Evolutionary conservation across 1,284 basidiomycete genomes (phyloP).

Genomic region (Cutaneotrichosporon sp.): DNA sequence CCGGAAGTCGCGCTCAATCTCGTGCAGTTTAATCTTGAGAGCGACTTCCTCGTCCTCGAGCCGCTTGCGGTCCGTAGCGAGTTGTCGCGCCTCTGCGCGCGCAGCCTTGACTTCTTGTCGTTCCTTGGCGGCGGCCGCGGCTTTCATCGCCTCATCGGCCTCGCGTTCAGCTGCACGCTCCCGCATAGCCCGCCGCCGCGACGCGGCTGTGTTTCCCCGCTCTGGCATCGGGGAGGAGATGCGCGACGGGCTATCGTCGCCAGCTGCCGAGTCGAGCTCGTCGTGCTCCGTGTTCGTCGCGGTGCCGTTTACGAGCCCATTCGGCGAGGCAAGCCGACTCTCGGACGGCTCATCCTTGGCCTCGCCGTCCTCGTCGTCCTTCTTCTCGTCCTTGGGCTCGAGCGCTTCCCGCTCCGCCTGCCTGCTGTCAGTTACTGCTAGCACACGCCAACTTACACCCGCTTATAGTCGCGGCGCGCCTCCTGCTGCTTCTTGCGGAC

Average conservation of each 20-base stretch:
- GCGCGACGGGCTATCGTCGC: constrained; percentile 20
- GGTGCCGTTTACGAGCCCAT: constrained; percentile 31
- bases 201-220: constrained; percentile 22
- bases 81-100: constrained; percentile 38
- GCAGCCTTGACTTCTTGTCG: constrained; percentile 38
- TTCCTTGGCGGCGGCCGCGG: constrained; percentile 58
- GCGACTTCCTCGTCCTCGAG: constrained; percentile 84
- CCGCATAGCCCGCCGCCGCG: constrained; percentile 46
- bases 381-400: constrained; percentile 47
- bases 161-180: constrained; percentile 49
- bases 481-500: constrained; percentile 94
- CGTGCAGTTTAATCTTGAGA: constrained; percentile 72
- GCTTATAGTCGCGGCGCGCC: constrained; percentile 80
- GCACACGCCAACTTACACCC: constrained; percentile 62
- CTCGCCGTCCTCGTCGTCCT: constrained; percentile 62
- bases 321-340: constrained; percentile 30
- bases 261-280: constrained; percentile 43
- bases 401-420: constrained; percentile 51
- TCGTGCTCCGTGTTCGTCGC: constrained; percentile 37
- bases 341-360: constrained; percentile 29
- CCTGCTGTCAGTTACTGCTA: constrained; percentile 22
- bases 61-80: constrained; percentile 64
- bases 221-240: constrained; percentile 16
- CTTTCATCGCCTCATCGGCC: constrained; percentile 63
- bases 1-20: constrained; percentile 89